phyloP scores from a whole-genome alignment of 1,139 yeast species.

The Torulaspora globosa region DNA sequence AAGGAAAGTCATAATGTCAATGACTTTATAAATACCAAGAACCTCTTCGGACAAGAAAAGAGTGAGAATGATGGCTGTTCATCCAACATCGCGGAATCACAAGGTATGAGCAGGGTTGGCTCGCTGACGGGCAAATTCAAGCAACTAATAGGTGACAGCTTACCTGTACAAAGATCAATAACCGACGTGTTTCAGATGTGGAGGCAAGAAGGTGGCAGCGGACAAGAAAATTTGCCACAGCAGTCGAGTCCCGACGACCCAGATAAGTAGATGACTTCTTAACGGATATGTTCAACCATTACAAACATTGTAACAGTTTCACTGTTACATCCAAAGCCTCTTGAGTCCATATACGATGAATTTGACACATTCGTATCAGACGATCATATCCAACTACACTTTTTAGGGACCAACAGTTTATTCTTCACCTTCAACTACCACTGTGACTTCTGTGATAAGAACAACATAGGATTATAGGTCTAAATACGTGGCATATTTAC shows the following conservation, averaged over 20 bases:
- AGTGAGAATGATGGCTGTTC: not conserved
- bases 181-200: conserved; percentile 12
- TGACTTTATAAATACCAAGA: conserved; percentile 16
- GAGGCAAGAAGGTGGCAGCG: conserved; percentile 6
- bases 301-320: not conserved
- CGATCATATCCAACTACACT: too few relatives aligned
- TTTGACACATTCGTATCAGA: too few relatives aligned
- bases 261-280: not conserved
- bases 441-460: not conserved
- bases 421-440: not conserved
- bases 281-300: not conserved
- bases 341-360: too few relatives aligned
- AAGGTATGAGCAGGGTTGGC: conserved; percentile 10
- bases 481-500: not conserved
- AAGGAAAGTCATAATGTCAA: conserved; percentile 22
- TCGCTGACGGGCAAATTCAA: conserved; percentile 11
- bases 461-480: not conserved
- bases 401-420: not conserved
- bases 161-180: conserved; percentile 10
- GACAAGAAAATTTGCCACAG: not conserved
- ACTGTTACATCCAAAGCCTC: too few relatives aligned
- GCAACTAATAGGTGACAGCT: conserved; percentile 10
- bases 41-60: conserved; percentile 9
- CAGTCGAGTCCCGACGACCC: not conserved
- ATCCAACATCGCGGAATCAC: conserved; percentile 1